Evolutionary conservation across 805 yeast genomes (phyloP), one percentile per base, ranked within the genome.

Genomic region (Saturnispora ahearnii): DNA sequence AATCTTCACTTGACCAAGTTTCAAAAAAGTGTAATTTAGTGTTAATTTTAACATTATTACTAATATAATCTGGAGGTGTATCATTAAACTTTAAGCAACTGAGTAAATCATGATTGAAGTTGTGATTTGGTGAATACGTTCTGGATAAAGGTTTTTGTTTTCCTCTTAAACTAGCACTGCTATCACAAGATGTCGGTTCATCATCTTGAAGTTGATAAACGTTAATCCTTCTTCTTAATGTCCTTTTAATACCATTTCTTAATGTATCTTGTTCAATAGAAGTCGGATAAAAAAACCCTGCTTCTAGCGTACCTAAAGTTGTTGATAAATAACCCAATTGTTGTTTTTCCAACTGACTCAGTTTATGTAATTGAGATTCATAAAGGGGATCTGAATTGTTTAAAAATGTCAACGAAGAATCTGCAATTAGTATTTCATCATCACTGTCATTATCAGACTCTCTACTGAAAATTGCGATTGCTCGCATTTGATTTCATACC

Each of bases 1-100:
- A 82, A 54, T 69, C 62, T 10, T 65, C 64, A 3, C 80, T 67
- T 1, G 83, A 71, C 55, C 69, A 74, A 1, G 87, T 79, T 48
- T 76, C 77, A 53, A 29, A 8, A 15, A 33, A 29, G 18, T 33
- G 31, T 11, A 41, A 26, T 10, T 28, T 37, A 11, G 15, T 15
- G 28, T 41, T 34, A 29, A 47, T 40, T n/a, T 36, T 36, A 13
- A 40, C 45, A 18, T n/a, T 11, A 28, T 37, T 45, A n/a, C 12
- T 3, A 21, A 33, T 2, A 15, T n/a, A 13, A 29, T 33, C 34
- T n/a, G 24, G 11, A 34, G 13, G 37, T 31, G 13, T 8, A 6
- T 31, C 44, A 11, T 28, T 40, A 5, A 28, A 34, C 41, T 50
- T 53, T 32, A 57, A 30, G 45, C 55, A 50, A 38, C 57, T 43